Evolutionary conservation across 768 basidiomycete genomes (phyloP).

Genomic region (Cystofilobasidium macerans): DNA sequence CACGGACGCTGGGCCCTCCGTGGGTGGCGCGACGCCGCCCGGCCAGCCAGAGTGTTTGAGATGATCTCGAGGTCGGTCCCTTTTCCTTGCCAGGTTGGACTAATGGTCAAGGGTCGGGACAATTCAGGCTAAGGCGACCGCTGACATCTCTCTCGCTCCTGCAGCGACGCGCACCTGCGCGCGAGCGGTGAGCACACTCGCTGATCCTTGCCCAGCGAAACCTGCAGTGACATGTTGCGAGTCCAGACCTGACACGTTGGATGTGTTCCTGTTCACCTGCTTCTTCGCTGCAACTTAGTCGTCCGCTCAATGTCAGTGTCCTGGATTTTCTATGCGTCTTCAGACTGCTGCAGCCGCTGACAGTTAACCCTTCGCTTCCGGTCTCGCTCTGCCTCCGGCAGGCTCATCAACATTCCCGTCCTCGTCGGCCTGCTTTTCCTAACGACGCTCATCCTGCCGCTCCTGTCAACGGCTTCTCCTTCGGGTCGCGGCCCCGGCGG

Average conservation of each 20-base stretch:
- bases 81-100: no score
- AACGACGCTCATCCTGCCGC: slow-evolving; percentile 33
- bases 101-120: no score
- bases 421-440: slow-evolving; percentile 35
- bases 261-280: no score
- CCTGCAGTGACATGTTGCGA: no score
- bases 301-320: neutral
- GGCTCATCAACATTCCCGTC: slow-evolving; percentile 37
- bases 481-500: slow-evolving; percentile 26
- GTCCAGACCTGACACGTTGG: no score
- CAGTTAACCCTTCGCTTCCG: neutral
- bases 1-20: slow-evolving; percentile 12
- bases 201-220: neutral
- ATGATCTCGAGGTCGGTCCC: slow-evolving; percentile 34
- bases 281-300: no score
- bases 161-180: slow-evolving; percentile 36
- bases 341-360: no score
- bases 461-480: slow-evolving; percentile 27
- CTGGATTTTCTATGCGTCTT: neutral
- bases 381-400: slow-evolving; percentile 1
- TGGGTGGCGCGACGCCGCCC: slow-evolving; percentile 33
- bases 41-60: slow-evolving; percentile 32
- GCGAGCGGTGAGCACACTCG: slow-evolving; percentile 17
- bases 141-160: neutral
- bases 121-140: no score